phyloP scores from a whole-genome alignment of 2,329 filamentous ascomycete species.

The Colletotrichum sp. region DNA sequence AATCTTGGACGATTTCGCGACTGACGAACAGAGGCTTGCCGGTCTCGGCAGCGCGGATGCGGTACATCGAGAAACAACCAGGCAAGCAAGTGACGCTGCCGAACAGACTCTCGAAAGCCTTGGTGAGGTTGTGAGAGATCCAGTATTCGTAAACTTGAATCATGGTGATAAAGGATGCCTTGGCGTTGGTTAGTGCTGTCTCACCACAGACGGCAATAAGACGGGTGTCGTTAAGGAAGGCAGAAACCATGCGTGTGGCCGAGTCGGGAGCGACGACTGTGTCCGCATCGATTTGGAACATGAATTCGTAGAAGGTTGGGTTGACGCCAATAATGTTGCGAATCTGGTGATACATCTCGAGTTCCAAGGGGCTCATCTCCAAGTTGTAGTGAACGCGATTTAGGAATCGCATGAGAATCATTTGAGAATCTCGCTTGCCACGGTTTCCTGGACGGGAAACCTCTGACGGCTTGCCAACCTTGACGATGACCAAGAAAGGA shows the following conservation, averaged over 20 bases:
- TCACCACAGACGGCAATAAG: conserved; percentile 96
- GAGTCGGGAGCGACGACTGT: conserved; percentile 91
- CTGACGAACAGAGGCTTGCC: conserved; percentile 97
- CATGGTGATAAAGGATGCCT: conserved; percentile 94
- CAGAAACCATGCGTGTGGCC: conserved; percentile 87
- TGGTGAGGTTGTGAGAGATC: conserved; percentile 96
- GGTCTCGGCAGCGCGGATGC: conserved; percentile 90
- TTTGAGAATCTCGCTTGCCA: conserved; percentile 99
- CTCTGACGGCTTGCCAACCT: conserved; percentile 97
- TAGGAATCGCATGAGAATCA: conserved; percentile 98
- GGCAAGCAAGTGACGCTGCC: conserved; percentile 97
- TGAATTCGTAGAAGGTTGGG: conserved; percentile 96
- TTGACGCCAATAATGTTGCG: conserved; percentile 99
- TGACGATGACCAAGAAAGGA: conserved; percentile 95
- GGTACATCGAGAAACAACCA: conserved; percentile 99
- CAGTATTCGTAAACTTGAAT: conserved; percentile 99
- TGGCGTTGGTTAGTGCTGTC: conserved; percentile 90
- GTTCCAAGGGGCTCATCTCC: conserved; percentile 92
- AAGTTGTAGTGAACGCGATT: conserved; percentile 99
- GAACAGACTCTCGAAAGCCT: conserved; percentile 97
- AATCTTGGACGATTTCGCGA: conserved; percentile 85
- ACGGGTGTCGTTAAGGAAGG: conserved; percentile 89
- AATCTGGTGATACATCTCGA: conserved; percentile 99
- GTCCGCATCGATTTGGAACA: conserved; percentile 96
- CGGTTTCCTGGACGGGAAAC: conserved; percentile 94